Evolutionary conservation across 805 yeast species (phyloP).

Genomic region (Schizosaccharomyces lindneri): DNA sequence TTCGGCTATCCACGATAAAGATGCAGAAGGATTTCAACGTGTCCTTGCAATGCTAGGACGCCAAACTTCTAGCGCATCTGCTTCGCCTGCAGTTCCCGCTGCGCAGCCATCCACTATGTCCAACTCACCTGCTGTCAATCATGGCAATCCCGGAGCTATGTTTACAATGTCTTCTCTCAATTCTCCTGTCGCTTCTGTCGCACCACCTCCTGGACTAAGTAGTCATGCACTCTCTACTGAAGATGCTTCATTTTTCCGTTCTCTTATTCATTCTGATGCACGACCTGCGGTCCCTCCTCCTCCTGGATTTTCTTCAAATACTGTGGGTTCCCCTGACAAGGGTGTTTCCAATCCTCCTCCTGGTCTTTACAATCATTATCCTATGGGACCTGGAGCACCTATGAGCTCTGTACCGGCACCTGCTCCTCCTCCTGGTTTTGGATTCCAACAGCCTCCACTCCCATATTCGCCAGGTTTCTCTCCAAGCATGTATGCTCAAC

Average conservation of each 20-base stretch:
- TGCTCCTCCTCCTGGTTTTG: not conserved
- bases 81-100: not conserved
- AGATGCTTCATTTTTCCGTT: not conserved
- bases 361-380: not conserved
- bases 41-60: not conserved
- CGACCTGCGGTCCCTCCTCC: not conserved
- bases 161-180: not conserved
- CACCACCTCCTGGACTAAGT: not conserved
- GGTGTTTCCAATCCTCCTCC: not conserved
- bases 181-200: not conserved
- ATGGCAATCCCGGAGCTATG: not conserved
- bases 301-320: not conserved
- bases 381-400: not conserved
- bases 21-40: slow-evolving; percentile 1
- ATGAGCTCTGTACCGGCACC: not conserved
- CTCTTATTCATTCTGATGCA: not conserved
- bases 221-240: not conserved
- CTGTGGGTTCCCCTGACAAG: not conserved
- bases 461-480: not conserved
- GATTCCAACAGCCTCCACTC: not conserved
- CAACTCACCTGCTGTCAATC: not conserved
- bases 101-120: not conserved
- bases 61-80: not conserved
- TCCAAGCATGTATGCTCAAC: not conserved
- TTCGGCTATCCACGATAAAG: not conserved